Evolutionary conservation across 768 basidiomycete species (phyloP).

Genomic region (Suillus tomentosus): DNA sequence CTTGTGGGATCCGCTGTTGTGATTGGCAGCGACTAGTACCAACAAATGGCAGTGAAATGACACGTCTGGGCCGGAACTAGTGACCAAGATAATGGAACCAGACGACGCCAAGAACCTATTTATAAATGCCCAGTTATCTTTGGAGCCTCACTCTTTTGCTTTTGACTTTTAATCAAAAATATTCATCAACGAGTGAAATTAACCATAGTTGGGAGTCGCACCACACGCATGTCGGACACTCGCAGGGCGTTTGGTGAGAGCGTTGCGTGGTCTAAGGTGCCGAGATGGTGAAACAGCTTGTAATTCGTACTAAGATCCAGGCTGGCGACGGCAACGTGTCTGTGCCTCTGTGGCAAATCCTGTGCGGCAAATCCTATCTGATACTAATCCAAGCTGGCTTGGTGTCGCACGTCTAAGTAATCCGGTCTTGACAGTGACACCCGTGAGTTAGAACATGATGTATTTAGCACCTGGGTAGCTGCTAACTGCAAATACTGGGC

Average conservation of each 20-base stretch:
- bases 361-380: slow-evolving; percentile 1
- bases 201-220: background rate
- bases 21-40: slow-evolving; percentile 5
- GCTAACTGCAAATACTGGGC: no score
- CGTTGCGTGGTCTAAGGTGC: no score
- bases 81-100: slow-evolving; percentile 7
- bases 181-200: background rate
- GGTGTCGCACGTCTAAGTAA: no score
- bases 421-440: no score
- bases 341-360: slow-evolving; percentile 1
- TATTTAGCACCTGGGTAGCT: no score
- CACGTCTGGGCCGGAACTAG: slow-evolving; percentile 3
- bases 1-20: slow-evolving; percentile 3
- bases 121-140: background rate
- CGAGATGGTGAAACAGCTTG: background rate
- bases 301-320: background rate
- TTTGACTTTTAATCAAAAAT: background rate
- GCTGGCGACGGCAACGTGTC: background rate
- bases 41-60: slow-evolving; percentile 8
- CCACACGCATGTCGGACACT: background rate
- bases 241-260: background rate
- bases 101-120: background rate
- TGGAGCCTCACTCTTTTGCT: background rate
- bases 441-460: no score
- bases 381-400: background rate